Evolutionary conservation across 1,139 yeast species (phyloP).

Genomic region (Casaregolazyma suthepensis): DNA sequence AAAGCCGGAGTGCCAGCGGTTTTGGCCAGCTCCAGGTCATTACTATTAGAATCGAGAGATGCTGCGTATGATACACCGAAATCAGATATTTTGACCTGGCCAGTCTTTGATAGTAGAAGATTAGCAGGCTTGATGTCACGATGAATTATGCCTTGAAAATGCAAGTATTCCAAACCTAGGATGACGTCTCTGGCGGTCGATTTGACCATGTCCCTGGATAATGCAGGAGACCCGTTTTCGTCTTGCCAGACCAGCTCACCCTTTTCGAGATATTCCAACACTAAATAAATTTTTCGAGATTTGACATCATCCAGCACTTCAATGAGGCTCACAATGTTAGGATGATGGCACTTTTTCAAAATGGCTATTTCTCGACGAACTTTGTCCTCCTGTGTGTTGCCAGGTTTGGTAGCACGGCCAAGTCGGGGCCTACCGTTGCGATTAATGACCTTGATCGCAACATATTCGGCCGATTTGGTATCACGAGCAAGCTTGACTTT

Average conservation of each 20-base stretch:
- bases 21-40: slow-evolving; percentile 78
- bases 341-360: slow-evolving; percentile 89
- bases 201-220: slow-evolving; percentile 25
- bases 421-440: slow-evolving; percentile 61
- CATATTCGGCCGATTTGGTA: slow-evolving; percentile 59
- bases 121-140: slow-evolving; percentile 98
- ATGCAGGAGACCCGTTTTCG: slow-evolving; percentile 37
- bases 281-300: slow-evolving; percentile 82
- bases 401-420: slow-evolving; percentile 38
- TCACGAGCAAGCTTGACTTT: slow-evolving; percentile 89
- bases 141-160: slow-evolving; percentile 89
- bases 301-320: slow-evolving; percentile 88
- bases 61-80: slow-evolving; percentile 94
- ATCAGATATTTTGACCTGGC: slow-evolving; percentile 85
- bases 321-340: slow-evolving; percentile 76
- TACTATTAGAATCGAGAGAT: slow-evolving; percentile 40
- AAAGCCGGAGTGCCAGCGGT: slow-evolving; percentile 92
- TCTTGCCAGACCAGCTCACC: slow-evolving; percentile 86
- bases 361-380: slow-evolving; percentile 90
- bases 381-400: slow-evolving; percentile 58
- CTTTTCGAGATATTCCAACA: slow-evolving; percentile 82
- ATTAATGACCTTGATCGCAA: slow-evolving; percentile 90
- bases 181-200: slow-evolving; percentile 65
- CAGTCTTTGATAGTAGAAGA: slow-evolving; percentile 63
- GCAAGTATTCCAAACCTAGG: slow-evolving; percentile 86